Percentiles rank a stretch among this genome's conserved stretches.
Evolutionary conservation across 176 grass and related monocot genomes (phyloP).

Genomic region (Musa acuminata): DNA sequence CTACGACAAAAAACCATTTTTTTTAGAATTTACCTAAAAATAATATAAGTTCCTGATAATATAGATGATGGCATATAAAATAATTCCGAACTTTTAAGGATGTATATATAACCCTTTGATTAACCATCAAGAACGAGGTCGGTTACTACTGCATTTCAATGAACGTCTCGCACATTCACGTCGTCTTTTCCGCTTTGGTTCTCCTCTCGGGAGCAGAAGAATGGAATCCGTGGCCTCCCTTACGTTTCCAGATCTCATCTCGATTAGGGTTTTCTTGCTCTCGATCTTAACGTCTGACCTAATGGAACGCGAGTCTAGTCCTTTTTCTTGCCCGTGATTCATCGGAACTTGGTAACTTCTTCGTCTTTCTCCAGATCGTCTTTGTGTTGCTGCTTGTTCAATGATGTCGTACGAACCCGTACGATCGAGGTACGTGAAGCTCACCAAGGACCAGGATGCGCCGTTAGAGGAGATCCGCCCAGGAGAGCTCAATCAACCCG

Average conservation of each 20-base stretch:
- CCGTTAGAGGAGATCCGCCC: conserved; percentile 70
- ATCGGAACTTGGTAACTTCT: background rate
- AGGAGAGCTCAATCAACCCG: conserved; percentile 87
- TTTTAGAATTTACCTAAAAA: too few species aligned
- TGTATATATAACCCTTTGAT: too few species aligned
- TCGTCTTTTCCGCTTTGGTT: too few species aligned
- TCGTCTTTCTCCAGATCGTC: background rate
- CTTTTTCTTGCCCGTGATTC: background rate
- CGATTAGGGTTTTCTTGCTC: background rate
- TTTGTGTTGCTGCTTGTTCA: background rate
- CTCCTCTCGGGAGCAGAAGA: background rate
- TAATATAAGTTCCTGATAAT: too few species aligned
- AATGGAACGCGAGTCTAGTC: background rate
- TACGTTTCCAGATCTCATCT: too few species aligned
- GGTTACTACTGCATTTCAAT: too few species aligned
- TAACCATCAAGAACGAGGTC: too few species aligned
- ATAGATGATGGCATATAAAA: too few species aligned
- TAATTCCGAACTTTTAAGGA: too few species aligned
- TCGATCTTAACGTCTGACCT: background rate
- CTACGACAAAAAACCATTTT: too few species aligned
- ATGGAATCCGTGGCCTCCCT: background rate
- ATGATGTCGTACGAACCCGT: conserved; percentile 51
- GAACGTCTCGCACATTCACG: too few species aligned
- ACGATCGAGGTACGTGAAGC: conserved; percentile 75
- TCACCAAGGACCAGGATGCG: conserved; percentile 81